Conservation (phyloP, 1,284 basidiomycete genomes). For the Rhodotorula sp. region DNA sequence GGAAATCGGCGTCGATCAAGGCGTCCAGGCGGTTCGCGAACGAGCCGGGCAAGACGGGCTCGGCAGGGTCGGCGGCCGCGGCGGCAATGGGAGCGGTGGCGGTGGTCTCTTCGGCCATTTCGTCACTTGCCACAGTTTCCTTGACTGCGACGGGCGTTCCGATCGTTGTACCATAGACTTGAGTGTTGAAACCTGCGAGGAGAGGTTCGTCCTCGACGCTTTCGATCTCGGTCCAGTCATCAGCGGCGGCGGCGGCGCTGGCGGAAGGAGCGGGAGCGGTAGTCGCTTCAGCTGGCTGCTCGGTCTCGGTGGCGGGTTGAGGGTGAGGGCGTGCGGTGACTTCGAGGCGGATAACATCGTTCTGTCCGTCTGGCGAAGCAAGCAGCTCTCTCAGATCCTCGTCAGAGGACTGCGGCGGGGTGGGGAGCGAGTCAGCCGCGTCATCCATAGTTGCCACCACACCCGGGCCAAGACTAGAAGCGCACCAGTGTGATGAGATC, state of each 20-base stretch:
- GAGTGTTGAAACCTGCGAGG: background rate
- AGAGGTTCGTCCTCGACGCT: slow-evolving; percentile 2
- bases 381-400: slow-evolving; percentile 6
- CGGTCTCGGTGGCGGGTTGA: background rate
- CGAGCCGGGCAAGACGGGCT: background rate
- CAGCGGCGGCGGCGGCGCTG: background rate
- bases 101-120: background rate
- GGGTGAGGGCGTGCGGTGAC: background rate
- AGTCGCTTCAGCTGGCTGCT: background rate
- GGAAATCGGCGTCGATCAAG: background rate
- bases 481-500: slow-evolving; percentile 11
- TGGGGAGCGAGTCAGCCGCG: background rate
- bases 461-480: no score
- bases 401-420: background rate
- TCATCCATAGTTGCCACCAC: background rate
- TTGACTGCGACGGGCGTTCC: background rate
- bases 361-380: background rate
- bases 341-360: background rate
- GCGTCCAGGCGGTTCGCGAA: background rate
- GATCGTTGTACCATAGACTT: background rate
- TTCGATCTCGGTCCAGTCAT: slow-evolving; percentile 1
- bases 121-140: background rate
- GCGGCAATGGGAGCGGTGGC: background rate
- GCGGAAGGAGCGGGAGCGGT: no score
- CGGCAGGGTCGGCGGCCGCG: slow-evolving; percentile 1